Evolutionary conservation across 257 asterid genomes (phyloP), one percentile per base, ranked within the genome.

Genomic region (Solanum arcanum): DNA sequence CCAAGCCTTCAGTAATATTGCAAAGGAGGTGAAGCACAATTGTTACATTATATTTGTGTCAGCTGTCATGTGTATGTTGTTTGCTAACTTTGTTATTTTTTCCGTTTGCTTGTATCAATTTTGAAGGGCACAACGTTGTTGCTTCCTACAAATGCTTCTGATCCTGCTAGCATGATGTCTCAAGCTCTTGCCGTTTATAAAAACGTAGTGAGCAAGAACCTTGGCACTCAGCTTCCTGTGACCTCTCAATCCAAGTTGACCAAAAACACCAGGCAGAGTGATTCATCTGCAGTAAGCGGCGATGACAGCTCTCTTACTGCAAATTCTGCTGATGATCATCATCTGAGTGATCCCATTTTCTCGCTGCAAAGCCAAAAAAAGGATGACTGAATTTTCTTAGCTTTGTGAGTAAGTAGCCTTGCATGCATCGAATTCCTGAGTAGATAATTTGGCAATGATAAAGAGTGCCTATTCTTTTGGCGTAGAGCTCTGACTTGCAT

Each of bases 151-250:
- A 91, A 86, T 91, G 94, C 94, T 85, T 89, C 96, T 18, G 86
- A 93, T 78, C 96, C 98, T 70, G 92, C 98, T 70, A 93, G 90
- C 87, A 93, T 94, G 95, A 93, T 94, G 90, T 92, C 93, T 83
- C 98, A 95, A 88, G 94, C 95, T 49, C 86, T 95, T 33, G 78
- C 89, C 21, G 91, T 96, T 66, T 96, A 93, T 88, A 95, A 96
- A 88, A 90, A 89, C 89, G 64, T 96, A 86, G 76, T 92, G 72
- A 93, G 90, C 75, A 88, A 94, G 39, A 78, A 47, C 66, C 64
- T 91, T 18, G 83, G 41, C 41, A 62, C 90, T 85, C 83, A 56
- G 31, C 49, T 68, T 27, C 60, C 87, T 47, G 74, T 60, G 80
- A 86, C 25, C 59, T 86, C 62, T 72, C 87, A 75, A 83, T 91